A percentile compares a stretch with the other conserved stretches of the same genome.
phyloP scores from a whole-genome alignment of 1,139 yeast genomes.

The Maudiozyma humilis region DNA sequence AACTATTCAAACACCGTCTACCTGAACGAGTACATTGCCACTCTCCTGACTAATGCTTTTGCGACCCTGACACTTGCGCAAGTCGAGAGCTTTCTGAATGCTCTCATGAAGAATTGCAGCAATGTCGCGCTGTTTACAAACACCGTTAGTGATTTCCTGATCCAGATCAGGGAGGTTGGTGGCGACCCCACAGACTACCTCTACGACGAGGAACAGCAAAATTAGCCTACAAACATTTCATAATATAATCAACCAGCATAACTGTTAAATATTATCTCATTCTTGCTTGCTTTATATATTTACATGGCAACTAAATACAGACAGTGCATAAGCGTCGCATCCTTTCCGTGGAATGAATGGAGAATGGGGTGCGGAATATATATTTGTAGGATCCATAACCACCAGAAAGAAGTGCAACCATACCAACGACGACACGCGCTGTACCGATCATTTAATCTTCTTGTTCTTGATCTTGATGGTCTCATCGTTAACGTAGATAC shows the following conservation, averaged over 20 bases:
- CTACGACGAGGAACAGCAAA: slow-evolving; percentile 77
- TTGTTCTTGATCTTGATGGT: slow-evolving; percentile 83
- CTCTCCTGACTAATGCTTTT: slow-evolving; percentile 73
- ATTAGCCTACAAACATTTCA: slow-evolving; percentile 66
- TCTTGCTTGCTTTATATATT: background rate
- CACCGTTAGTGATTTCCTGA: slow-evolving; percentile 84
- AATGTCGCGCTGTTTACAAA: slow-evolving; percentile 70
- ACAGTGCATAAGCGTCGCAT: background rate
- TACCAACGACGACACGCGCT: background rate
- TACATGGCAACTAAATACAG: slow-evolving; percentile 1
- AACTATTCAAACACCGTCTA: slow-evolving; percentile 74
- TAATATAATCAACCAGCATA: slow-evolving; percentile 53
- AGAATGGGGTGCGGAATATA: background rate
- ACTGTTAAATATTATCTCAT: background rate
- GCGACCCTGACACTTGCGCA: slow-evolving; percentile 80
- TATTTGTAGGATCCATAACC: background rate
- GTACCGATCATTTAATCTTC: slow-evolving; percentile 76
- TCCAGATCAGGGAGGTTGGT: slow-evolving; percentile 88
- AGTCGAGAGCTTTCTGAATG: slow-evolving; percentile 68
- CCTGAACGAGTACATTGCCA: slow-evolving; percentile 69
- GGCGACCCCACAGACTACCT: slow-evolving; percentile 86
- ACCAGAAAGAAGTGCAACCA: background rate
- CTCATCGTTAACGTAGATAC: slow-evolving; percentile 86
- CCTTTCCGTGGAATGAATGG: background rate
- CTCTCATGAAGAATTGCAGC: slow-evolving; percentile 59